Base-by-base conservation (phyloP, 257 asterid species). In the Solanum lignicaule region DNA sequence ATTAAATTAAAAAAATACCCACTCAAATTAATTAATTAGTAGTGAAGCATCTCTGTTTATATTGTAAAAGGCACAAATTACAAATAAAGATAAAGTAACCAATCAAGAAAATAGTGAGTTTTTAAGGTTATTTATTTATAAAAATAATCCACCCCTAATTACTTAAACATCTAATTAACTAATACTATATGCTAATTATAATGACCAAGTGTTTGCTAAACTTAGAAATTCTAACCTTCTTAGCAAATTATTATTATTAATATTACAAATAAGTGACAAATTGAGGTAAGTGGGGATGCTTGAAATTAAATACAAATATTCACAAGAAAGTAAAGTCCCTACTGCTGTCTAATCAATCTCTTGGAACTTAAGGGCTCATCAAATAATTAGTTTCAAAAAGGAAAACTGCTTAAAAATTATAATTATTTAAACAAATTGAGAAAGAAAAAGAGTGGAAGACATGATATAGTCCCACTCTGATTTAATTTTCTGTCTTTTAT, bases 391-490 rank as follows among this genome's bases (percentile, higher is more conserved):
- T 36, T 31, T 73, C 58, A 52, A 3, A 66, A 25, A 33, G 83
- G 48, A 83, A 81, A 81, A 62, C 66, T 43, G 85, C 41, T 43
- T 15, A 16, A 27, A 81, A 74, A 74, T 74, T 74, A 35, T 21
- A 81, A 81, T 81, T 81, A 48, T 81, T 81, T 81, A 48, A 76
- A 35, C 23, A 79, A 25, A 86, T 68, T 33, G 66, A 86, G 81
- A 65, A 84, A 62, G 73, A 87, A 62, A 73, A 21, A 52, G 68
- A 83, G 86, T 86, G 87, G 86, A 90, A 55, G 66, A 55, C 83
- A 90, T 39, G 88, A 81, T 81, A 81, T 81, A 86, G 73, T 48
- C 87, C 90, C 92, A 86, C 89, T 88, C 81, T 88, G 76, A 88
- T 83, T 35, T 74, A 33, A 74, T 20, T 71, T 90, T 88, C 33